Evolutionary conservation across 257 asterid species (phyloP), one percentile per base, ranked within the genome.

Genomic region (Solanum tarijense): DNA sequence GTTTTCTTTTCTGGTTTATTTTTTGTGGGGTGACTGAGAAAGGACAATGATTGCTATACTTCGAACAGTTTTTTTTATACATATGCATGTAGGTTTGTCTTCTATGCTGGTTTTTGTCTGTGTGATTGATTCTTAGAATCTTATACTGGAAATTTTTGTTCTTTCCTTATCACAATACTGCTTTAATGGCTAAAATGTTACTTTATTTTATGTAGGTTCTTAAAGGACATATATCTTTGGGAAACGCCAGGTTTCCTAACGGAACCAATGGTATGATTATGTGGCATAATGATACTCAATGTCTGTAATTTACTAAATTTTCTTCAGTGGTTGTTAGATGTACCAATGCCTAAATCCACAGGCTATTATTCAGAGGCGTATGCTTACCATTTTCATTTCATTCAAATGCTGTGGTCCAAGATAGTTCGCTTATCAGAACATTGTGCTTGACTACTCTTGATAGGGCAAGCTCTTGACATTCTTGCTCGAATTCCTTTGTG

Each of bases 401-500:
- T 43, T 79, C 34, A 79, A 43, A 46, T 79, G 84, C 9, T 79
- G 65, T 43, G 38, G 38, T 38, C 62, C 65, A 25, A 79, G 38
- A 79, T 79, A 41, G 38, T 79, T 41, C 16, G 36, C 84, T 79
- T 79, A 43, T 41, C 16, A 79, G 38, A 79, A 41, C 38, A 43
- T 41, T 78, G 65, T 79, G 84, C 84, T 79, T 79, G 65, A 43
- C 25, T 79, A 79, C 65, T 89, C 48, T 91, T 90, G 85, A 55
- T 93, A 97, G 99, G 99, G 89, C 91, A 94, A 89, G 62, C 93
- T 83, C 96, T 97, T 86, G 99, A 97, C 88, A 43, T 92, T 91
- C 98, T 97, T 90, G 99, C 99, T 84, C 94, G 99, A 82, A 29
- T 92, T 88, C 97, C 97, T 32, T 89, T 97, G 96, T 97, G 99